Percentiles rank a stretch among this genome's conserved stretches.
phyloP scores from a whole-genome alignment of 2,329 filamentous ascomycete genomes.

The Beauveria asiatica region DNA sequence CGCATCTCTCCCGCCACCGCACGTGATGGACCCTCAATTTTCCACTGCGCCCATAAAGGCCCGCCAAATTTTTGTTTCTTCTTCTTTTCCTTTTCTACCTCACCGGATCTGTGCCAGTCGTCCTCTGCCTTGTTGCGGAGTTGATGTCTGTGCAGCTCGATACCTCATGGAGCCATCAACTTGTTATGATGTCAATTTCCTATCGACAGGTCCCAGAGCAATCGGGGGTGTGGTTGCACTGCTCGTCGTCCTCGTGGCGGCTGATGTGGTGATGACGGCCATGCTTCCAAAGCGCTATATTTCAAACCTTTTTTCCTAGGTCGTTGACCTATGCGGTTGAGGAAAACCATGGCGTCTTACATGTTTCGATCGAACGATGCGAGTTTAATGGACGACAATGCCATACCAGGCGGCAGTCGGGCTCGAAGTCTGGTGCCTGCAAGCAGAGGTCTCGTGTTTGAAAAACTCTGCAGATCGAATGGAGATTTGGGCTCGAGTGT shows the following conservation, averaged over 20 bases:
- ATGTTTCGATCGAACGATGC: background rate
- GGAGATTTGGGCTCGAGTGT: too few species aligned
- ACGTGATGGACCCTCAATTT: constrained; percentile 11
- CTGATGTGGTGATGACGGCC: constrained; percentile 54
- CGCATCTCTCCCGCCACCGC: constrained; percentile 13
- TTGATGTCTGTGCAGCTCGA: constrained; percentile 82
- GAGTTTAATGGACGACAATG: background rate
- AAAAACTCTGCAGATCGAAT: too few species aligned
- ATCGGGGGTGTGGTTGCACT: constrained; percentile 55
- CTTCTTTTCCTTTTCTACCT: constrained; percentile 27
- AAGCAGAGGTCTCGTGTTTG: background rate
- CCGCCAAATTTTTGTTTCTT: constrained; percentile 25
- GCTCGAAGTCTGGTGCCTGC: background rate
- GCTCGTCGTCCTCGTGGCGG: constrained; percentile 49
- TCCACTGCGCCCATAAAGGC: constrained; percentile 14
- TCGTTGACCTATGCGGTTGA: constrained; percentile 84
- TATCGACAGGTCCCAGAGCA: constrained; percentile 92
- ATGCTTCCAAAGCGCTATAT: constrained; percentile 65
- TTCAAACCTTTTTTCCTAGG: constrained; percentile 82
- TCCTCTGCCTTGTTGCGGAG: constrained; percentile 58
- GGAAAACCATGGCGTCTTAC: constrained; percentile 68
- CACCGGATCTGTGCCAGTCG: constrained; percentile 78
- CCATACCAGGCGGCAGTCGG: too few species aligned
- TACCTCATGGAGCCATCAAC: constrained; percentile 72
- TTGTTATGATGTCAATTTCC: constrained; percentile 74